Percentiles rank a stretch among this genome's conserved stretches.
Conservation (phyloP, 140 eudicot genomes). For the Bidens hawaiensis region DNA sequence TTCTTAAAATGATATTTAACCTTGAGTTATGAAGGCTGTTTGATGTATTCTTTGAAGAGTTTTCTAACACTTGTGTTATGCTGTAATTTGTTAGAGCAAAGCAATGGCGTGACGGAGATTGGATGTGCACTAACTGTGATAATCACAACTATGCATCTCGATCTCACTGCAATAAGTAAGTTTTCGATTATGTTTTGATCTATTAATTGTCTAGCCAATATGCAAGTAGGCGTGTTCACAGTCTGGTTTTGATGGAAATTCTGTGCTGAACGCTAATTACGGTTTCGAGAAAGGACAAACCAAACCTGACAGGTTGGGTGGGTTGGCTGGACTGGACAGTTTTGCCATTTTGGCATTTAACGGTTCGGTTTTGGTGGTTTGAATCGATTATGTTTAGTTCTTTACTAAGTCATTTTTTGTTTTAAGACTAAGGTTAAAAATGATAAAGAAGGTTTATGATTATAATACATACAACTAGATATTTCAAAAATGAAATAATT, state of each 20-base stretch:
- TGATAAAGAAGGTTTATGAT: background rate
- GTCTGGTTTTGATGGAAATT: background rate
- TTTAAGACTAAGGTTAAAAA: too few species aligned
- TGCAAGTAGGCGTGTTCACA: background rate
- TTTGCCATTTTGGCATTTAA: too few species aligned
- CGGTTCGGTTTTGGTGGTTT: background rate
- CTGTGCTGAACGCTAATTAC: background rate
- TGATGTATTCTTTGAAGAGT: constrained; percentile 9
- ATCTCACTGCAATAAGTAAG: constrained; percentile 82
- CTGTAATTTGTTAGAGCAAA: constrained; percentile 48
- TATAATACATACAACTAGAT: too few species aligned
- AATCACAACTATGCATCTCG: constrained; percentile 97
- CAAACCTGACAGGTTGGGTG: background rate
- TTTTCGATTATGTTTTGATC: background rate
- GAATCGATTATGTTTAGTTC: too few species aligned
- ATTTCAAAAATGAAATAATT: too few species aligned
- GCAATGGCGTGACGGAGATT: constrained; percentile 99
- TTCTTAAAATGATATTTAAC: background rate
- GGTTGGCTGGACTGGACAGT: background rate
- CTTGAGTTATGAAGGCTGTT: background rate
- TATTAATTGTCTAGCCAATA: background rate
- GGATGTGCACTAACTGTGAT: constrained; percentile 95
- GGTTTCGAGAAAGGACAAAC: background rate
- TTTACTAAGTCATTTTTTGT: background rate
- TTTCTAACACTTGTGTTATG: constrained; percentile 3